Evolutionary conservation across 1,139 yeast genomes (phyloP).

Genomic region (Blastobotrys indianensis): DNA sequence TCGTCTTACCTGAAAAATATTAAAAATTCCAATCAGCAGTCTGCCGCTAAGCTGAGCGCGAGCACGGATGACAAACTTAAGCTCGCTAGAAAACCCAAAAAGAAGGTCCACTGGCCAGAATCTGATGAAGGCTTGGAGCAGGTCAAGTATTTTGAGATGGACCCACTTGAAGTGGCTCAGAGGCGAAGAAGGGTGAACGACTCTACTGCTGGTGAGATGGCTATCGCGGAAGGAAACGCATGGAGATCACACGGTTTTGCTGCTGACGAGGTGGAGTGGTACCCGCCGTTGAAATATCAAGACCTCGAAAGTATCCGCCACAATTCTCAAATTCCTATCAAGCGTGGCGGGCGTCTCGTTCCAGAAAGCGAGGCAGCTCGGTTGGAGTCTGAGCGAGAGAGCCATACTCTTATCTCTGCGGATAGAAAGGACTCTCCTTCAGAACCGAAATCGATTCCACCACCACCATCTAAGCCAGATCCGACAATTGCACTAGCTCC

Average conservation of each 20-base stretch:
- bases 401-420: background rate
- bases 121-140: constrained; percentile 35
- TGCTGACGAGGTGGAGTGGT: too few species aligned
- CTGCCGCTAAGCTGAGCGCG: background rate
- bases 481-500: too few species aligned
- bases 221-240: too few species aligned
- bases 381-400: constrained; percentile 5
- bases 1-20: constrained; percentile 3
- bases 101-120: constrained; percentile 34
- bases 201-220: too few species aligned
- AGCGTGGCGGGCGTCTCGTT: constrained; percentile 29
- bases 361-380: constrained; percentile 14
- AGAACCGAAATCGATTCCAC: background rate
- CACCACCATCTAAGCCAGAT: too few species aligned
- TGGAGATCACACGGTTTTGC: too few species aligned
- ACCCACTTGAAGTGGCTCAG: constrained; percentile 36
- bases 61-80: constrained; percentile 1
- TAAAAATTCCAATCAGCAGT: background rate
- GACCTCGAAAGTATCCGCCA: too few species aligned
- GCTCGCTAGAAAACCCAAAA: constrained; percentile 12
- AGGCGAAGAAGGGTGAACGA: too few species aligned
- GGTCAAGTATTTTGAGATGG: constrained; percentile 42
- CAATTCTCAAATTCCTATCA: constrained; percentile 4
- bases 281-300: too few species aligned
- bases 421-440: constrained; percentile 5